Evolutionary conservation across 1,139 yeast genomes (phyloP).

Genomic region (Saccharomyces pastorianus): DNA sequence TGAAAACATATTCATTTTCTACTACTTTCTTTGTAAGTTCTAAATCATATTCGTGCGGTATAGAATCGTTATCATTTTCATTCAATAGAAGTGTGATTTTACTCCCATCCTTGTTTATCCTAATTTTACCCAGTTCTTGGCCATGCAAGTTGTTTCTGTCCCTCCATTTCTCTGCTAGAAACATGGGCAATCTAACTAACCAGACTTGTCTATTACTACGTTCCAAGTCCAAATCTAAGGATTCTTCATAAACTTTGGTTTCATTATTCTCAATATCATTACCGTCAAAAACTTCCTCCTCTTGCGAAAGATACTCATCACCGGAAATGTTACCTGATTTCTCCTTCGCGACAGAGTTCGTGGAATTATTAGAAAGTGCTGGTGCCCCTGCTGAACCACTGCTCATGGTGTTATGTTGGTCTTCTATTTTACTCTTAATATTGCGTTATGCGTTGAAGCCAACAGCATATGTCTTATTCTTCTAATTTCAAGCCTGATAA

Average conservation of each 20-base stretch:
- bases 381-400: neutral
- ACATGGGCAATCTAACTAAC: conserved; percentile 86
- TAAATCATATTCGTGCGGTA: conserved; percentile 82
- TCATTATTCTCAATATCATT: conserved; percentile 35
- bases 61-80: conserved; percentile 39
- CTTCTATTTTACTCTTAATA: neutral
- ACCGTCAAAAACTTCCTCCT: conserved; percentile 37
- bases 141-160: conserved; percentile 57
- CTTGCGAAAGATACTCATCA: conserved; percentile 35
- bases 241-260: conserved; percentile 40
- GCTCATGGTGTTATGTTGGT: neutral
- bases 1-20: conserved; percentile 79
- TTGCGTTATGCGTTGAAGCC: neutral
- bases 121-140: conserved; percentile 71
- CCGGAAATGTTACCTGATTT: conserved; percentile 21
- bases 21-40: conserved; percentile 71
- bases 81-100: conserved; percentile 54
- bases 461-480: neutral
- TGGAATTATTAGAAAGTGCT: neutral
- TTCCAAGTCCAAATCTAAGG: conserved; percentile 53
- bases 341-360: neutral
- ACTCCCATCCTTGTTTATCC: conserved; percentile 47
- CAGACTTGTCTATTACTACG: conserved; percentile 65
- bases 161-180: conserved; percentile 76
- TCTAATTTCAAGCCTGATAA: neutral